Percentiles rank a stretch among this genome's conserved stretches.
Conservation (phyloP, 2,329 filamentous ascomycete species). For the Ascochyta pisi region DNA sequence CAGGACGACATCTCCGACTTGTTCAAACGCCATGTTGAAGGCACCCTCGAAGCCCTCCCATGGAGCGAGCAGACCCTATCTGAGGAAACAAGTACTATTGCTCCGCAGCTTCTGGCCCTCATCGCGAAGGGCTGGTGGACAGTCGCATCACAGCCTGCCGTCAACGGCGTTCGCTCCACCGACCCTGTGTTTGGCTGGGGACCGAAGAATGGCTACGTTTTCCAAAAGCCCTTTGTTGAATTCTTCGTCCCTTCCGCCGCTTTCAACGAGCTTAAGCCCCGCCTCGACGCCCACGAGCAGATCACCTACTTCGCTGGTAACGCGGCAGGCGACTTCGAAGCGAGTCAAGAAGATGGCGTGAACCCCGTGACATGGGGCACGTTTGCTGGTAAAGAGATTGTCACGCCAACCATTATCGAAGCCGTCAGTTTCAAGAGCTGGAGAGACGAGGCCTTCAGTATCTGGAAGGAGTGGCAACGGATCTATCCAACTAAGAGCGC, state of each 20-base stretch:
- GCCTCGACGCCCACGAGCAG: conserved; percentile 70
- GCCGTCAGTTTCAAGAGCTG: conserved; percentile 92
- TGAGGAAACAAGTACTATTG: conserved; percentile 83
- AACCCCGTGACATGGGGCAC: conserved; percentile 98
- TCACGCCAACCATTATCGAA: conserved; percentile 96
- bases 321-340: conserved; percentile 75
- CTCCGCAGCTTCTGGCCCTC: conserved; percentile 73
- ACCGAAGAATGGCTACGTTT: conserved; percentile 89
- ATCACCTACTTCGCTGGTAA: conserved; percentile 92
- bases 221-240: conserved; percentile 98
- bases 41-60: conserved; percentile 80
- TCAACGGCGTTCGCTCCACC: conserved; percentile 80
- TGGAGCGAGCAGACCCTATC: conserved; percentile 93
- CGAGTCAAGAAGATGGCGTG: conserved; percentile 70
- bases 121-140: conserved; percentile 95
- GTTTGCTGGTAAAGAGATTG: conserved; percentile 93
- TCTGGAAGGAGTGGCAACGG: conserved; percentile 92
- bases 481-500: conserved; percentile 80
- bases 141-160: conserved; percentile 90
- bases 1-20: conserved; percentile 76
- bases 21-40: conserved; percentile 82
- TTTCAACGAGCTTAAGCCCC: conserved; percentile 71
- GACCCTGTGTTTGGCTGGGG: conserved; percentile 92
- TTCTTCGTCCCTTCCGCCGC: conserved; percentile 83
- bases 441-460: conserved; percentile 94